These are phyloP conservation scores for Hypoxylon rickii DNA, from an alignment of 495 filamentous ascomycete species.

Conservation along the genomic window DNA sequence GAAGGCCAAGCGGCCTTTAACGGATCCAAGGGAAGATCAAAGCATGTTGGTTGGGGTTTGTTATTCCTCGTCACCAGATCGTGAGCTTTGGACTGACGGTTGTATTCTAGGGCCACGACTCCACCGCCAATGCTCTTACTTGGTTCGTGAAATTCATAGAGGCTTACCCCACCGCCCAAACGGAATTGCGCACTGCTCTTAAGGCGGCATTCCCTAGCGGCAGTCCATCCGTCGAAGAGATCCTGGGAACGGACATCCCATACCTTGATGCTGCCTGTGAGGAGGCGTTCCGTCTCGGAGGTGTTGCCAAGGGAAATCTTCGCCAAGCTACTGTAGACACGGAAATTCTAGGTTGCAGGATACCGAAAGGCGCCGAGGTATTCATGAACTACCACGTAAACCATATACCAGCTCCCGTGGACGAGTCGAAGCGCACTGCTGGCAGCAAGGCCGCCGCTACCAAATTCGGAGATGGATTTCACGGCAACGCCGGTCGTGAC, in stretches of 20 bases:
- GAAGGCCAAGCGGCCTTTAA: neutral
- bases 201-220: neutral
- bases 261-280: neutral
- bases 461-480: neutral
- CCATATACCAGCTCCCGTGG: neutral
- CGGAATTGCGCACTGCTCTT: neutral
- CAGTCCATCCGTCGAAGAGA: neutral
- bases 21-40: neutral
- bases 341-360: neutral
- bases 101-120: neutral
- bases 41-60: neutral
- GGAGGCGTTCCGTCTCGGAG: neutral
- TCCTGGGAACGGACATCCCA: neutral
- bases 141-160: neutral
- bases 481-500: neutral
- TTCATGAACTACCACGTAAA: neutral
- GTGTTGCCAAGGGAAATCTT: neutral
- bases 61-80: neutral
- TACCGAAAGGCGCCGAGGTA: neutral
- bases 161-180: neutral
- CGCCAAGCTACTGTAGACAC: neutral
- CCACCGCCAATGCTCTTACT: neutral
- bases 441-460: neutral
- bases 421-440: neutral
- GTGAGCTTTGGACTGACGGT: neutral